phyloP scores from a whole-genome alignment of 148 eudicot species.

The Selenicereus undatus region DNA sequence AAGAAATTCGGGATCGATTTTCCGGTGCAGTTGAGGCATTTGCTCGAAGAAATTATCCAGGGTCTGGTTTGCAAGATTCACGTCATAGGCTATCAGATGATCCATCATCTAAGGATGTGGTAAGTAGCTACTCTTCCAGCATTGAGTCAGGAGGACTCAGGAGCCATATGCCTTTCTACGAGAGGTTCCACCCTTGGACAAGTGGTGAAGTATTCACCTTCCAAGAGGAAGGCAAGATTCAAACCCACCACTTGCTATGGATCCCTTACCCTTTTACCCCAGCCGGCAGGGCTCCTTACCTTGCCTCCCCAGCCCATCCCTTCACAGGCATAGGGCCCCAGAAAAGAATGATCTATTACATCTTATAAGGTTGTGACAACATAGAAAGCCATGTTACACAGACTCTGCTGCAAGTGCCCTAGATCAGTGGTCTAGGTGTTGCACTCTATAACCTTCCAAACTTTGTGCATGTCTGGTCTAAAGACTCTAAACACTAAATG shows the following conservation, averaged over 20 bases:
- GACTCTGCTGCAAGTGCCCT: too few relatives aligned
- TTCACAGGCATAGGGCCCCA: too few relatives aligned
- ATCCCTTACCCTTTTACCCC: too few relatives aligned
- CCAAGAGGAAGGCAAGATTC: neutral
- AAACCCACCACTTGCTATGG: too few relatives aligned
- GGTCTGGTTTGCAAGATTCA: constrained; percentile 49
- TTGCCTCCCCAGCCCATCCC: too few relatives aligned
- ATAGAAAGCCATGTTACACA: too few relatives aligned
- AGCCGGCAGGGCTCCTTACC: too few relatives aligned
- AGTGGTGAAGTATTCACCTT: neutral
- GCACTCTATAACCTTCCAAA: too few relatives aligned
- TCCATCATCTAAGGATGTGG: constrained; percentile 72
- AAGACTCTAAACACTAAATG: too few relatives aligned
- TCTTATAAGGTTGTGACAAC: too few relatives aligned
- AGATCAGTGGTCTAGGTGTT: too few relatives aligned
- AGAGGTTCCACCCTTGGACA: neutral
- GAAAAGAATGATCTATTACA: too few relatives aligned
- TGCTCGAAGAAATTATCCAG: constrained; percentile 57
- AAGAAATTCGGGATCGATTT: constrained; percentile 62
- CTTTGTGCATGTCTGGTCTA: neutral
- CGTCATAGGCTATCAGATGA: constrained; percentile 57
- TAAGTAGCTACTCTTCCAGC: constrained; percentile 23
- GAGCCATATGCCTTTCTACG: neutral
- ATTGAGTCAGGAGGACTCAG: neutral
- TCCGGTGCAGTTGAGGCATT: constrained; percentile 77